Conservation (phyloP, 2,329 filamentous ascomycete species). For the Teratosphaeriaceae sp. region DNA sequence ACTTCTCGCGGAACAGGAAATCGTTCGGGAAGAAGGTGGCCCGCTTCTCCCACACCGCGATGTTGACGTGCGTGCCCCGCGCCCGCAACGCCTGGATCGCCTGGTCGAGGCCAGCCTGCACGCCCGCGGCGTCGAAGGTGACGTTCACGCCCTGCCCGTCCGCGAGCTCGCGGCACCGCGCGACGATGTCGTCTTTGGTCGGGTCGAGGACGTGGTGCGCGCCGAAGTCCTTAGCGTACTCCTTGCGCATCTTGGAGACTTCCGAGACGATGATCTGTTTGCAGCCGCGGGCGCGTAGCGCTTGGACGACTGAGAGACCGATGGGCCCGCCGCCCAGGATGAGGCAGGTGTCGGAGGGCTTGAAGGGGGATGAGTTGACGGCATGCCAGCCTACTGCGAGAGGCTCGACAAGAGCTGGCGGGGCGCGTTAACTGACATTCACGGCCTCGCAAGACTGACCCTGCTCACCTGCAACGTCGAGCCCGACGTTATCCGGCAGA, state of each 20-base stretch:
- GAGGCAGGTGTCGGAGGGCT: slow-evolving; percentile 40
- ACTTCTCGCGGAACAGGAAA: slow-evolving; percentile 47
- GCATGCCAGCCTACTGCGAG: slow-evolving; percentile 52
- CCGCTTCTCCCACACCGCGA: slow-evolving; percentile 51
- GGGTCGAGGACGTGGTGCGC: slow-evolving; percentile 48
- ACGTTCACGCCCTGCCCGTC: slow-evolving; percentile 43
- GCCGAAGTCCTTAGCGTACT: slow-evolving; percentile 46
- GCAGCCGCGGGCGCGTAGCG: slow-evolving; percentile 37
- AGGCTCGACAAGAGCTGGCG: slow-evolving; percentile 46
- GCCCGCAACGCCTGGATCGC: slow-evolving; percentile 44
- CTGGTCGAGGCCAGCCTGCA: slow-evolving; percentile 44
- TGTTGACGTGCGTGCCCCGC: slow-evolving; percentile 48
- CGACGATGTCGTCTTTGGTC: slow-evolving; percentile 41
- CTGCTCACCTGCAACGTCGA: slow-evolving; percentile 41
- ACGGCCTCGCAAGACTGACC: background rate
- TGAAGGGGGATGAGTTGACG: slow-evolving; percentile 45
- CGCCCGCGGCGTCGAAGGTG: slow-evolving; percentile 48
- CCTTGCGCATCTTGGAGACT: slow-evolving; percentile 40
- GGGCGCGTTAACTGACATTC: background rate
- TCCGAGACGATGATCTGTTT: slow-evolving; percentile 49
- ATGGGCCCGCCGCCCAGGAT: slow-evolving; percentile 50
- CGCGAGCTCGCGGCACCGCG: slow-evolving; percentile 37
- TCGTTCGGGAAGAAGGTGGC: slow-evolving; percentile 44
- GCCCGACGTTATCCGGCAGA: slow-evolving; percentile 45
- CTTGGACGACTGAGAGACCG: slow-evolving; percentile 45